Percentiles rank a stretch among this genome's conserved stretches.
Conservation (phyloP, 2,329 filamentous ascomycete genomes). For the Dothideomycetes sp. region DNA sequence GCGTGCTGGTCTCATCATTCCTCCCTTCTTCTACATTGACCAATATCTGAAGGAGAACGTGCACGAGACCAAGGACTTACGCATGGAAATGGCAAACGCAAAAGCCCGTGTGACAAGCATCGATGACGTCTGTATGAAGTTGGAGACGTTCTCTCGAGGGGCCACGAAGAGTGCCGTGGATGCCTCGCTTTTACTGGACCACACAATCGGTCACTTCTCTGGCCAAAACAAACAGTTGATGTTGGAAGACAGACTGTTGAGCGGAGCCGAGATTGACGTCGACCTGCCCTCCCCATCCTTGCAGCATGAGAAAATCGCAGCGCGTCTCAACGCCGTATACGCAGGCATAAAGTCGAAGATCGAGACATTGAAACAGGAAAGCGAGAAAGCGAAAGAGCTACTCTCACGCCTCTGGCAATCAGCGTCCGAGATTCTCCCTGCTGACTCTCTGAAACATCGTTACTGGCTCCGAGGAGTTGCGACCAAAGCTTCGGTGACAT, state of each 20-base stretch:
- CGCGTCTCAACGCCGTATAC: conserved; percentile 24
- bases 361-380: conserved; percentile 15
- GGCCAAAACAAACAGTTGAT: conserved; percentile 14
- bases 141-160: conserved; percentile 23
- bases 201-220: conserved; percentile 20
- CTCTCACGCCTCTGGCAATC: conserved; percentile 18
- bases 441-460: conserved; percentile 28
- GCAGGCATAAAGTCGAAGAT: conserved; percentile 21
- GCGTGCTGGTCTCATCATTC: conserved; percentile 38
- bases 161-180: not conserved
- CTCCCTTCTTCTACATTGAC: conserved; percentile 45
- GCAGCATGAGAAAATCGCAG: conserved; percentile 15
- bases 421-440: conserved; percentile 12
- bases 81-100: conserved; percentile 25
- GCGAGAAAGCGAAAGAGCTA: conserved; percentile 18
- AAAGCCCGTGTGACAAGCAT: conserved; percentile 21
- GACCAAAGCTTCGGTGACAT: conserved; percentile 46
- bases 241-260: conserved; percentile 11
- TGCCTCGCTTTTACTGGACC: conserved; percentile 9
- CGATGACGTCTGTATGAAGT: conserved; percentile 22
- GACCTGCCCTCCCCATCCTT: conserved; percentile 12
- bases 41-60: conserved; percentile 46
- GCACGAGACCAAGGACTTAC: conserved; percentile 35
- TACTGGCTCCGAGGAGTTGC: conserved; percentile 49
- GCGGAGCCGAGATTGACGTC: conserved; percentile 9